phyloP scores from a whole-genome alignment of 2,329 filamentous ascomycete genomes.

The Ustulina deusta region DNA sequence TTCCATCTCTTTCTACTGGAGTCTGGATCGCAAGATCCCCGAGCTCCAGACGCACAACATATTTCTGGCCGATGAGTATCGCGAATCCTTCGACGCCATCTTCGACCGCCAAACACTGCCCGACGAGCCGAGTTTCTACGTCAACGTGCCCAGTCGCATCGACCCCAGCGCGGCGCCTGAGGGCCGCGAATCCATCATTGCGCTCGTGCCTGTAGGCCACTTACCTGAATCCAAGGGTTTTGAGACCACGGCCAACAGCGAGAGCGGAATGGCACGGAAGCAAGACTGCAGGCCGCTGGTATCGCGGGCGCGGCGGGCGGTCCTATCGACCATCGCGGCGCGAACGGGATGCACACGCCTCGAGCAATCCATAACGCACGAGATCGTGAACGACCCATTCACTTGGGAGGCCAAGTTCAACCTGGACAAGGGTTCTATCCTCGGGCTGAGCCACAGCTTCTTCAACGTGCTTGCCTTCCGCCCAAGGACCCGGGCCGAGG shows the following conservation, averaged over 20 bases:
- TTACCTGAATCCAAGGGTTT: conserved; percentile 61
- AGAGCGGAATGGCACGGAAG: conserved; percentile 52
- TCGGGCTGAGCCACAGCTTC: conserved; percentile 78
- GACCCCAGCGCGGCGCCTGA: conserved; percentile 75
- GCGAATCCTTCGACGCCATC: conserved; percentile 79
- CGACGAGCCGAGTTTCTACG: conserved; percentile 77
- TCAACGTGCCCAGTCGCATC: conserved; percentile 79
- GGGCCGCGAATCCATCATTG: conserved; percentile 74
- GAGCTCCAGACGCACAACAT: conserved; percentile 79
- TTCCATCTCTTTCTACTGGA: conserved; percentile 83
- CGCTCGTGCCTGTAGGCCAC: conserved; percentile 79
- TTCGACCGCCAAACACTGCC: conserved; percentile 78
- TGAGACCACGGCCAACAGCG: conserved; percentile 40
- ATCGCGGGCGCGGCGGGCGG: conserved; percentile 66
- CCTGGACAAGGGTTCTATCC: conserved; percentile 78
- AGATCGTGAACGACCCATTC: conserved; percentile 73
- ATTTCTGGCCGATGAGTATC: conserved; percentile 79
- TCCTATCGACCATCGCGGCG: conserved; percentile 70
- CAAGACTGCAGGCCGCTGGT: conserved; percentile 74
- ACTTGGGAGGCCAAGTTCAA: conserved; percentile 78
- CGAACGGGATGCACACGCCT: conserved; percentile 69
- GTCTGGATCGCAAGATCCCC: conserved; percentile 68
- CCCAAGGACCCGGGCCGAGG: conserved; percentile 66
- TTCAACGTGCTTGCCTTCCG: conserved; percentile 78
- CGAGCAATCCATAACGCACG: conserved; percentile 64